These are phyloP conservation scores for Populus davidiana DNA, from an alignment of 345 rosid genomes.

Conservation along the genomic window DNA sequence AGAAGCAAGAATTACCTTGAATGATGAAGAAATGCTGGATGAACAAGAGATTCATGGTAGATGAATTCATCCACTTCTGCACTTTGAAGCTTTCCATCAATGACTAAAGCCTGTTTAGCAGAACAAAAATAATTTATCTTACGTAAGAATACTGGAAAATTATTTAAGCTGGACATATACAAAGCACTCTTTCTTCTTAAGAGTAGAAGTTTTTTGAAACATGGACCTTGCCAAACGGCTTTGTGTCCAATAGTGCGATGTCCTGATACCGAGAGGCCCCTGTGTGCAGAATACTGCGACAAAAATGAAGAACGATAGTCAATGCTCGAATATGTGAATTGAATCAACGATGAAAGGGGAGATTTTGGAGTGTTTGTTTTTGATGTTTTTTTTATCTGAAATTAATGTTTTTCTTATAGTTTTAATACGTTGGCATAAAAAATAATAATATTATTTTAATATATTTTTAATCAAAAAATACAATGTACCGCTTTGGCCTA, in stretches of 20 bases:
- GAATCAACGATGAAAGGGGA: neutral
- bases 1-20: slow-evolving; percentile 30
- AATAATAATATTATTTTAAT: no score
- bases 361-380: neutral
- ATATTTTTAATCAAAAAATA: no score
- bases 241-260: slow-evolving; percentile 60
- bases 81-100: slow-evolving; percentile 74
- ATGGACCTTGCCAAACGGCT: slow-evolving; percentile 54
- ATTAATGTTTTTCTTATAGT: neutral
- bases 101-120: slow-evolving; percentile 43
- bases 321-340: neutral
- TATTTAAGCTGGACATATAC: neutral
- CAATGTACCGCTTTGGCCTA: no score
- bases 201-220: neutral
- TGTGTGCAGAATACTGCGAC: slow-evolving; percentile 52
- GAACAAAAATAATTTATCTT: neutral
- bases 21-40: slow-evolving; percentile 56
- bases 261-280: slow-evolving; percentile 54
- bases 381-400: neutral
- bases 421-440: no score
- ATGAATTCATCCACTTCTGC: slow-evolving; percentile 72
- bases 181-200: neutral
- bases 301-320: neutral
- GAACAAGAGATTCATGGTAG: slow-evolving; percentile 66
- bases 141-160: neutral